Evolutionary conservation across 495 filamentous ascomycete genomes (phyloP), one percentile per base, ranked within the genome.

Genomic region (Coniosporium apollinis): DNA sequence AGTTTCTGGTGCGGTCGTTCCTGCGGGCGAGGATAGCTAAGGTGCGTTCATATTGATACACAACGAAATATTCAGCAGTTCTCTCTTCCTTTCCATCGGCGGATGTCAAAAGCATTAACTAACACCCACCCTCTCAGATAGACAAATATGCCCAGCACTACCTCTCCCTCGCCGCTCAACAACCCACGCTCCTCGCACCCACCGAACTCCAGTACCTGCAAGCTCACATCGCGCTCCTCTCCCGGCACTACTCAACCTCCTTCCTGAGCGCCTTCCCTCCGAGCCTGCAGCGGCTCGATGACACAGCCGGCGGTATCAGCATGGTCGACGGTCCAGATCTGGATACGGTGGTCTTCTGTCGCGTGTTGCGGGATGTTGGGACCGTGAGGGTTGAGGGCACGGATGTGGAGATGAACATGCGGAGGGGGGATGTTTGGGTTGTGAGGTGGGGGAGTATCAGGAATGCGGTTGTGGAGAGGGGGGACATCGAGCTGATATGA

Each of bases 291-390:
- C 67, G 79, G 48, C 58, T 97, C 34, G 85, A 96, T 63, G 91
- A 97, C 60, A 81, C 79, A 33, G 72, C 76, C 0, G 87, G 82
- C 1, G 83, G 84, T 1, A 76, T 84, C 37, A 82, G 71, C 58
- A 97, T 97, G 89, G 70, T 97, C 16, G 82, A 91, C 42, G 62
- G 67, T 1, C 89, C 89, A 5, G 91, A 96, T 58, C 53, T 67
- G 34, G 74, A 83, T 28, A 64, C 69, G 26, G 83, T 80, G 13
- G 84, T 94, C 9, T 93, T 97, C 58, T 76, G 82, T 26, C 61
- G 87, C 40, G 72, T 79, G 43, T 57, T 94, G 19, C 65, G 56
- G 20, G 67, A 66, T 24, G 55, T 72, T 10, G 76, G 70, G 22
- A 69, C 68, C 21, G 64, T 73, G 19, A 57, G 52, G 30, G 61